phyloP scores from a whole-genome alignment of 441 rosid species.

The Breynia disticha region DNA sequence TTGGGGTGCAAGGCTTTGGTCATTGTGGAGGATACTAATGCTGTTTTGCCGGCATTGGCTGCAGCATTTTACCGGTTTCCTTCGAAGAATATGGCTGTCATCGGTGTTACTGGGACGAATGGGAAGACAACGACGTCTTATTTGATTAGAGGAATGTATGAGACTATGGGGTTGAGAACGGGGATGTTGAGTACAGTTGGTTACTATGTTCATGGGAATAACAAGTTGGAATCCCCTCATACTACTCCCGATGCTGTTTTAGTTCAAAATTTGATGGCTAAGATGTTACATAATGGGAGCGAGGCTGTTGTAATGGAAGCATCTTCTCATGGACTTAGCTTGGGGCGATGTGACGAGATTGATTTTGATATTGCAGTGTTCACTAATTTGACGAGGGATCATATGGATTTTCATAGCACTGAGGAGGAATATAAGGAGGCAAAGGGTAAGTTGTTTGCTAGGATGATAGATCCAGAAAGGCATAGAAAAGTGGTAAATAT shows the following conservation, averaged over 20 bases:
- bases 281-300: conserved; percentile 82
- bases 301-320: conserved; percentile 88
- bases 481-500: conserved; percentile 85
- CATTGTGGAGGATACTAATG: conserved; percentile 77
- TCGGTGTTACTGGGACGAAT: conserved; percentile 69
- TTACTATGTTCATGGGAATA: conserved; percentile 61
- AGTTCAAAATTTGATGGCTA: conserved; percentile 93
- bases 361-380: conserved; percentile 89
- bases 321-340: conserved; percentile 58
- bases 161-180: conserved; percentile 83
- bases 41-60: conserved; percentile 69
- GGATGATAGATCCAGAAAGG: conserved; percentile 85
- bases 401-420: conserved; percentile 46
- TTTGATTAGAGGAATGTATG: conserved; percentile 71
- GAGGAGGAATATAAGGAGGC: conserved; percentile 78
- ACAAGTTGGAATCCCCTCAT: conserved; percentile 46
- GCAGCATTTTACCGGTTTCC: conserved; percentile 72
- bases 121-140: conserved; percentile 75
- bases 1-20: conserved; percentile 82
- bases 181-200: conserved; percentile 77
- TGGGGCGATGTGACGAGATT: conserved; percentile 62
- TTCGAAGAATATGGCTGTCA: conserved; percentile 63
- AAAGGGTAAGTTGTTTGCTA: conserved; percentile 67
- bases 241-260: conserved; percentile 62
- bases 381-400: conserved; percentile 58